These are phyloP conservation scores for Spencermartinsiella europaea DNA, from an alignment of 805 yeast genomes.

Conservation along the genomic window DNA sequence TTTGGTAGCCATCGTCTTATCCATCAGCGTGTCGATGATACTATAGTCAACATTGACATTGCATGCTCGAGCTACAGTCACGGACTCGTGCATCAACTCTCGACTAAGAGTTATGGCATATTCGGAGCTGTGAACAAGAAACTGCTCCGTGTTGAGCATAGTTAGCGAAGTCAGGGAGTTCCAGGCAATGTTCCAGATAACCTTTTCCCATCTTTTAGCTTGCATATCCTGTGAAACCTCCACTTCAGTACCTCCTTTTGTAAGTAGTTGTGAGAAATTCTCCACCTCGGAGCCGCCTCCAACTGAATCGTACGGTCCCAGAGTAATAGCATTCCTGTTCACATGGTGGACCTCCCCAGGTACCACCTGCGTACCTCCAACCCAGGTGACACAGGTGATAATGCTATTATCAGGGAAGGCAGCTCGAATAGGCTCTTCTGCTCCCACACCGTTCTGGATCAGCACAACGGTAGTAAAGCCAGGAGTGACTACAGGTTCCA, in stretches of 20 bases:
- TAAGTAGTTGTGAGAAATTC: conserved; percentile 38
- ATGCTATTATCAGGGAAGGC: conserved; percentile 16
- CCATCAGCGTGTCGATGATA: conserved; percentile 15
- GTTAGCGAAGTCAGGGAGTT: conserved; percentile 22
- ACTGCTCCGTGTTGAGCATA: conserved; percentile 13
- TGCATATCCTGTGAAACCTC: conserved; percentile 14
- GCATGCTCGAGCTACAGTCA: conserved; percentile 61
- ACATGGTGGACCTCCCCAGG: conserved; percentile 34
- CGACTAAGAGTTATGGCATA: conserved; percentile 12
- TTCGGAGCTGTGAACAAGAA: conserved; percentile 12
- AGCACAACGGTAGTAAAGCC: conserved; percentile 14
- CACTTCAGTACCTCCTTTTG: conserved; percentile 11
- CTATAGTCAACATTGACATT: conserved; percentile 34
- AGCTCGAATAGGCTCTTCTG: conserved; percentile 11
- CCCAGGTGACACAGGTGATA: conserved; percentile 18
- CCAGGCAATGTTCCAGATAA: conserved; percentile 23
- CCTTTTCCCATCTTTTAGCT: conserved; percentile 21
- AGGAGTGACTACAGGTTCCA: conserved; percentile 11
- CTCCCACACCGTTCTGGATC: conserved; percentile 20
- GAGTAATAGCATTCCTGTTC: conserved; percentile 42
- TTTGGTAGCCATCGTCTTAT: conserved; percentile 4
- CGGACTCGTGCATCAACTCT: conserved; percentile 57
- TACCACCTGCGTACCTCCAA: conserved; percentile 11
- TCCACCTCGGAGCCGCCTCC: conserved; percentile 31
- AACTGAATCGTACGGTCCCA: conserved; percentile 41